phyloP scores from a whole-genome alignment of 1,139 yeast genomes.

The Taphrina wiesneri region DNA sequence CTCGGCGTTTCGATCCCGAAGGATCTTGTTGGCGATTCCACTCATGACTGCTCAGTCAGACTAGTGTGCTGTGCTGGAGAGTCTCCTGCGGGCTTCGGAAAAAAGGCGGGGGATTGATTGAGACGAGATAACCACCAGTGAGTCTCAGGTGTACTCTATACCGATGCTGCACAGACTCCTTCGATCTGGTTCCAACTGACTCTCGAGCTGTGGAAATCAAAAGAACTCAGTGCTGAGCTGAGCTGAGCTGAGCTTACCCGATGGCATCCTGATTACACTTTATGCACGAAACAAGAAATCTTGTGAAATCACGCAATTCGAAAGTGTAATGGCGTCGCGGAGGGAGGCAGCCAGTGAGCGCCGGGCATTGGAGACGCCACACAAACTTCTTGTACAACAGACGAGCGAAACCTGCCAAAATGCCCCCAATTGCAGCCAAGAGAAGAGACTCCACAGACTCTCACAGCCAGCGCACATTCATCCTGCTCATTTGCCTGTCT shows the following conservation, averaged over 20 bases:
- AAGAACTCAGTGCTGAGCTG: not conserved
- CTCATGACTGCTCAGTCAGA: not conserved
- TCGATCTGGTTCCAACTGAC: no score
- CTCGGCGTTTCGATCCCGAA: conserved; percentile 17
- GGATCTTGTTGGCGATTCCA: conserved; percentile 17
- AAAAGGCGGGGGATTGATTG: not conserved
- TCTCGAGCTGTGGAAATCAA: no score
- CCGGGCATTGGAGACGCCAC: not conserved
- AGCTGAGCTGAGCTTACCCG: not conserved
- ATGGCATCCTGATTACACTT: not conserved
- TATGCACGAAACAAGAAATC: not conserved
- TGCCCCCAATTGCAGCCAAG: no score
- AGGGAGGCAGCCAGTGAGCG: not conserved
- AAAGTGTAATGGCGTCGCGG: conserved; percentile 1
- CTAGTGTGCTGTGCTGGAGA: not conserved
- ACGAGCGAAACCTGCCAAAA: not conserved
- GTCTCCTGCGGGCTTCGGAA: not conserved
- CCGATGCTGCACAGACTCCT: no score
- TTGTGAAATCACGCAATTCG: conserved; percentile 7
- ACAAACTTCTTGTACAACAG: no score
- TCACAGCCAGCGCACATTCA: no score
- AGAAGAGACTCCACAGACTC: no score
- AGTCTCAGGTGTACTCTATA: no score
- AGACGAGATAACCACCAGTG: not conserved
- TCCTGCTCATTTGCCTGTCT: no score